Evolutionary conservation across 2,329 filamentous ascomycete genomes (phyloP), one percentile per base, ranked within the genome.

Genomic region (Trichoderma simmonsii): DNA sequence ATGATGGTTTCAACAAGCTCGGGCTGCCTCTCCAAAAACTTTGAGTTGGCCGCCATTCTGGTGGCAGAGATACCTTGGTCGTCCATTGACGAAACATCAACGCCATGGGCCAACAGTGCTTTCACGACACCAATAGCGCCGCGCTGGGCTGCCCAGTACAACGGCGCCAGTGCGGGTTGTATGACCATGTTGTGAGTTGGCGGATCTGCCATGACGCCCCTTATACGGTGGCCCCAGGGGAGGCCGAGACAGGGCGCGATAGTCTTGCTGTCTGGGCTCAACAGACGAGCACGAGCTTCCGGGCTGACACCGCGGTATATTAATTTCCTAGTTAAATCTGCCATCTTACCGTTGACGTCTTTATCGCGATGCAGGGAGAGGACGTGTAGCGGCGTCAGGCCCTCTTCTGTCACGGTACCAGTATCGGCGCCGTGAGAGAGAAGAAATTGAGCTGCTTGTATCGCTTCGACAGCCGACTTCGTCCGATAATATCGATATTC

Each of bases 321-420:
- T 4, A 76, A 69, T 1, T 73, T 39, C 36, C 18, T 56, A 12
- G 74, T 48, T 8, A 76, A 34, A 12, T 64, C 21, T 26, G 60
- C 67, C 28, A 48, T 54, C 26, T 72, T 63, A 15, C 60, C 54
- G 28, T 26, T 70, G 5, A 26, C 36, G 6, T 71, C 57, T 2
- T 62, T 30, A 24, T 74, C 65, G 4, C 34, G 39, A 21, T 73
- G 60, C 6, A 75, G 67, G 1, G 74, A 73, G 15, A 78, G 61
- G 39, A 67, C 73, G 60, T 80, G 76, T 43, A 80, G 65, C 15
- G 74, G 64, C 12, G 75, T 78, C 76, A 77, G 77, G 5, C 77
- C 77, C 67, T 78, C 78, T 39, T 71, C 70, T 3, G 77, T 78
- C 6, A 65, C 26, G 3, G 68, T 36, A 1, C 68, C 5, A 8